Conservation (phyloP, 2,329 filamentous ascomycete genomes). For the Phaeomoniella chlamydospora region DNA sequence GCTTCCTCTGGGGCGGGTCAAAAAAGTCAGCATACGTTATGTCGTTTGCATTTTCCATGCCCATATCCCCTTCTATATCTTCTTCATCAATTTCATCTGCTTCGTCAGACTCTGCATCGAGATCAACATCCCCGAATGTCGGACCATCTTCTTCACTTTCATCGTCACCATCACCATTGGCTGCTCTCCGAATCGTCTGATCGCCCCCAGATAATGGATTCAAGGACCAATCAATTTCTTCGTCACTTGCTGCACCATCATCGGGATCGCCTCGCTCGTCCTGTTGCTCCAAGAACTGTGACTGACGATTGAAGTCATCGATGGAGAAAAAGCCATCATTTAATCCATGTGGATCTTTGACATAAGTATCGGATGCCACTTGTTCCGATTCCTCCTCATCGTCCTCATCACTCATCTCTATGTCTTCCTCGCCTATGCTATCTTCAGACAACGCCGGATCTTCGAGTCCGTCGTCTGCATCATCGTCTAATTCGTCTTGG, state of each 20-base stretch:
- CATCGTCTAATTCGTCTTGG: slow-evolving; percentile 21
- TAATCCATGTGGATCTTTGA: slow-evolving; percentile 65
- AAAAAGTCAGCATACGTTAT: slow-evolving; percentile 92
- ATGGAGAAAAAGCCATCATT: slow-evolving; percentile 98
- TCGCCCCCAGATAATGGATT: slow-evolving; percentile 44
- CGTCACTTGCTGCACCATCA: slow-evolving; percentile 64
- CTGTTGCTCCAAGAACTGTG: slow-evolving; percentile 75
- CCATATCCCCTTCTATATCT: slow-evolving; percentile 34
- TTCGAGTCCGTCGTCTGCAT: slow-evolving; percentile 15
- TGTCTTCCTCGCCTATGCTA: slow-evolving; percentile 21
- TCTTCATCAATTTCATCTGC: slow-evolving; percentile 49
- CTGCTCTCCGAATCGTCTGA: slow-evolving; percentile 7
- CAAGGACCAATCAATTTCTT: slow-evolving; percentile 74
- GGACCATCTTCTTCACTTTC: slow-evolving; percentile 64
- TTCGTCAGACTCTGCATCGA: slow-evolving; percentile 49
- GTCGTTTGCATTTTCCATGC: slow-evolving; percentile 64
- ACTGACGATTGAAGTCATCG: slow-evolving; percentile 91
- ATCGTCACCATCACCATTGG: slow-evolving; percentile 29
- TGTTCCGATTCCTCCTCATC: slow-evolving; percentile 12
- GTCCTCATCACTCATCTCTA: slow-evolving; percentile 17
- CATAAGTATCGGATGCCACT: slow-evolving; percentile 37
- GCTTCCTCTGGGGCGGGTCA: slow-evolving; percentile 65
- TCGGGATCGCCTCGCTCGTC: slow-evolving; percentile 63
- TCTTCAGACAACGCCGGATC: slow-evolving; percentile 10
- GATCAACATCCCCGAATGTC: slow-evolving; percentile 67